Percentiles rank a stretch among this genome's conserved stretches.
These are phyloP conservation scores for Hypoxylon intermedium DNA, from an alignment of 495 filamentous ascomycete genomes.

Conservation along the genomic window DNA sequence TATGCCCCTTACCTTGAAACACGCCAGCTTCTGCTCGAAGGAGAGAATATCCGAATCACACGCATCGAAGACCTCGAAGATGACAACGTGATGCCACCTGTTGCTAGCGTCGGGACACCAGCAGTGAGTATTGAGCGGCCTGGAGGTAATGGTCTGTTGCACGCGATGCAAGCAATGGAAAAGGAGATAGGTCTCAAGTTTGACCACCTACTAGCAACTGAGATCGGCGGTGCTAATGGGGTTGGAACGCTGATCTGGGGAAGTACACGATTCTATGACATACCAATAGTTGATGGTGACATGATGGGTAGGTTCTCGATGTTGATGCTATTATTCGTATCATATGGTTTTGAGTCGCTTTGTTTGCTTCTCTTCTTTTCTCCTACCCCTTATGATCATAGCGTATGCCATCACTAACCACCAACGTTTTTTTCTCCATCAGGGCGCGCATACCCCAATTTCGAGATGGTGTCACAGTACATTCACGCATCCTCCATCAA, in stretches of 20 bases:
- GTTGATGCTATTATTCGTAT: conserved; percentile 40
- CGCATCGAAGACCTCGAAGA: conserved; percentile 37
- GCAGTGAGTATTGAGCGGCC: conserved; percentile 48
- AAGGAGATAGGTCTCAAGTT: conserved; percentile 34
- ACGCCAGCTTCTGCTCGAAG: conserved; percentile 45
- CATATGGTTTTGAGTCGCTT: too few species aligned
- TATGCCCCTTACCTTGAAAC: conserved; percentile 41
- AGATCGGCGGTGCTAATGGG: conserved; percentile 55
- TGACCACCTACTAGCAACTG: conserved; percentile 41
- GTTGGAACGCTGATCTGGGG: conserved; percentile 50
- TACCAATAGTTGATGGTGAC: conserved; percentile 52
- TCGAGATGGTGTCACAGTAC: conserved; percentile 21
- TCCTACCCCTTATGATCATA: too few species aligned
- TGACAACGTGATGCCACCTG: conserved; percentile 40
- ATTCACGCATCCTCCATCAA: conserved; percentile 7
- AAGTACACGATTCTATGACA: conserved; percentile 43
- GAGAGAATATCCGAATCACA: conserved; percentile 44
- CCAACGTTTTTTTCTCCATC: conserved; percentile 45
- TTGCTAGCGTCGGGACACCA: conserved; percentile 44
- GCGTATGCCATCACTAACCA: conserved; percentile 43
- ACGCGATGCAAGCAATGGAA: conserved; percentile 34
- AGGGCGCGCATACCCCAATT: conserved; percentile 41
- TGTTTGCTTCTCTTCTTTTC: too few species aligned
- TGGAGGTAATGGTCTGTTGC: conserved; percentile 32
- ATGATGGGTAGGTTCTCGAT: conserved; percentile 54